Base-by-base conservation (phyloP, 768 basidiomycete genomes). In the Leucogyrophana mollusca region DNA sequence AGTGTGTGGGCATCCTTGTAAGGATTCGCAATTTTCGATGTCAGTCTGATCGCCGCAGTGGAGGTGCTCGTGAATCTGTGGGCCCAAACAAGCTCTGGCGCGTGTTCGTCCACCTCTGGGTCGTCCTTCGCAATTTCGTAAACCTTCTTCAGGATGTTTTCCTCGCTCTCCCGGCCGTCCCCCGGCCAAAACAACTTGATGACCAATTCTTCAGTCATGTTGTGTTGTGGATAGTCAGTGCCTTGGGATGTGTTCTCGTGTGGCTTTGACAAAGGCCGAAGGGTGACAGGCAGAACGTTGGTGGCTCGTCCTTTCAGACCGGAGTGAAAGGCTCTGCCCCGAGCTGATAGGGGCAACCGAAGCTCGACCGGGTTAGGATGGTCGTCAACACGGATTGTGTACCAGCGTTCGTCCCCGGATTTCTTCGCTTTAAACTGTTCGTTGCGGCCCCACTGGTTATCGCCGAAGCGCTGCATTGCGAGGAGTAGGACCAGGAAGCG, bases 131-230 rank as follows among this genome's bases (percentile, higher is more conserved):
- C 27, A 11, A 42, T 34, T 21, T 17, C n/a, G 21, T 42, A 25
- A 18, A 42, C 41, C 11, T 34, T 42, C 17, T 18, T 2, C 27
- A 43, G 41, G 9, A 42, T 42, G 0, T 18, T n/a, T 4, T 13
- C 9, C 27, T 43, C 27, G 17, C 25, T 35, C 24, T 43, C 27
- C 2, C 11, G 17, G 5, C 20, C 13, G 9, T 42, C 25, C 33
- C 33, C 41, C n/a, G 41, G 17, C 41, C 41, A 34, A 20, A 27
- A 42, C 8, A 33, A 32, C 25, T 42, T 40, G 23, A 27, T 27
- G 20, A 40, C n/a, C 40, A 40, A 17, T 7, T 40, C 39, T 2
- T n/a, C 18, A 17, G 34, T 35, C n/a, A 11, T 35, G n/a, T n/a
- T n/a, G n/a, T n/a, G n/a, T n/a, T n/a, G n/a, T n/a, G n/a, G n/a